These are phyloP conservation scores for Pichia sp. DNA, from an alignment of 1,139 yeast species.

Conservation along the genomic window DNA sequence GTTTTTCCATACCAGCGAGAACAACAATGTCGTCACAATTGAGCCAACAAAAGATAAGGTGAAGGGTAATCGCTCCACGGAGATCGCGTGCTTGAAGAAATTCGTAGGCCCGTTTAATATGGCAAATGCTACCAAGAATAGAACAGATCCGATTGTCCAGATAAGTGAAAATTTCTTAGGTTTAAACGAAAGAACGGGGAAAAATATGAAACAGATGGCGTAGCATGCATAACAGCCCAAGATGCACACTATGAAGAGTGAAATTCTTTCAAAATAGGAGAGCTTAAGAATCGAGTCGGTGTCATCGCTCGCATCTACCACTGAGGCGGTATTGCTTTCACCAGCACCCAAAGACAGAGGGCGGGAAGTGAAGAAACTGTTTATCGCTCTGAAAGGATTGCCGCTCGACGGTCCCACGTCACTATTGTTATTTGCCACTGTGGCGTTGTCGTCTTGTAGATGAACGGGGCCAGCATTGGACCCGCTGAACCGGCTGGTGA, in stretches of 20 bases:
- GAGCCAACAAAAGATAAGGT: conserved; percentile 47
- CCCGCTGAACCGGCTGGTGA: not conserved
- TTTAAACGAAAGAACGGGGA: conserved; percentile 52
- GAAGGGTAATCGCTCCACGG: conserved; percentile 49
- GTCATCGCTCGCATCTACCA: not conserved
- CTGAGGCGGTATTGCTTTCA: not conserved
- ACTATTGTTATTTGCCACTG: not conserved
- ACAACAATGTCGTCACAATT: conserved; percentile 46
- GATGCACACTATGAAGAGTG: conserved; percentile 52
- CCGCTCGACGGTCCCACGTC: not conserved
- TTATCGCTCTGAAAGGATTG: conserved; percentile 7
- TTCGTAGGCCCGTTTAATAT: conserved; percentile 51
- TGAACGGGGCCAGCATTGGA: not conserved
- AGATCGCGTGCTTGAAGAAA: conserved; percentile 46
- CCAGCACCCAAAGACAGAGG: not conserved
- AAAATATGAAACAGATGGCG: conserved; percentile 49
- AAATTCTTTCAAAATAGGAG: conserved; percentile 56
- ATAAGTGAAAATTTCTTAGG: conserved; percentile 57
- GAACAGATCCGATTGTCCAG: conserved; percentile 59
- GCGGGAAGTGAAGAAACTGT: not conserved
- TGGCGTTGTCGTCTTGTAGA: not conserved
- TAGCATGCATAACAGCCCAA: conserved; percentile 54
- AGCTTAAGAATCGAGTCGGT: conserved; percentile 36
- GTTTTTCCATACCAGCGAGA: conserved; percentile 44
- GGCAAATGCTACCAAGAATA: conserved; percentile 55